A percentile compares a stretch with the other conserved stretches of the same genome.
phyloP scores from a whole-genome alignment of 345 rosid genomes.

The Populus alba region DNA sequence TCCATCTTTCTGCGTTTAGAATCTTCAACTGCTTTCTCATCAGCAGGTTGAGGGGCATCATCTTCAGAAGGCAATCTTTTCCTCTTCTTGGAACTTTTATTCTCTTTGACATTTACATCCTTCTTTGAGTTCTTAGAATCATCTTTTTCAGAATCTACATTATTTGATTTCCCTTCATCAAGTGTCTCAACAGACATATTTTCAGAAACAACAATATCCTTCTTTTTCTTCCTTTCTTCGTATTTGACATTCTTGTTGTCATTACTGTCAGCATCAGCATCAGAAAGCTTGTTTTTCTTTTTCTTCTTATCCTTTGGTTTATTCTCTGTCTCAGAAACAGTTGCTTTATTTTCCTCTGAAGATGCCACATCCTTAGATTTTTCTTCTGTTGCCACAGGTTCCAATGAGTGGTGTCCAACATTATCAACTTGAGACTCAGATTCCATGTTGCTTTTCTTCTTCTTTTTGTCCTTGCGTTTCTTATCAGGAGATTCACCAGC shows the following conservation, averaged over 20 bases:
- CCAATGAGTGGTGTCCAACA: not conserved
- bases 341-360: conserved; percentile 17
- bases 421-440: conserved; percentile 10
- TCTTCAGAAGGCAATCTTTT: conserved; percentile 60
- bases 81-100: conserved; percentile 63
- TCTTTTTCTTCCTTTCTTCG: conserved; percentile 22
- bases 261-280: not conserved
- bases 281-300: conserved; percentile 37
- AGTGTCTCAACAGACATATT: not conserved
- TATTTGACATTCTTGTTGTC: conserved; percentile 20
- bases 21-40: conserved; percentile 40
- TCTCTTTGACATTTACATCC: conserved; percentile 21
- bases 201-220: conserved; percentile 11
- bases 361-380: conserved; percentile 14
- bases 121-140: conserved; percentile 16
- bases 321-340: conserved; percentile 24
- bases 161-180: conserved; percentile 15
- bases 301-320: conserved; percentile 49
- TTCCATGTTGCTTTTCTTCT: conserved; percentile 39
- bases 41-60: conserved; percentile 26
- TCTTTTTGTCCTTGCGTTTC: conserved; percentile 44
- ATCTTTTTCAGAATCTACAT: conserved; percentile 18
- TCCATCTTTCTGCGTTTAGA: conserved; percentile 44
- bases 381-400: conserved; percentile 18
- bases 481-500: conserved; percentile 6